Conservation (phyloP, 1,284 basidiomycete species). For the Cutaneotrichosporon sp. region DNA sequence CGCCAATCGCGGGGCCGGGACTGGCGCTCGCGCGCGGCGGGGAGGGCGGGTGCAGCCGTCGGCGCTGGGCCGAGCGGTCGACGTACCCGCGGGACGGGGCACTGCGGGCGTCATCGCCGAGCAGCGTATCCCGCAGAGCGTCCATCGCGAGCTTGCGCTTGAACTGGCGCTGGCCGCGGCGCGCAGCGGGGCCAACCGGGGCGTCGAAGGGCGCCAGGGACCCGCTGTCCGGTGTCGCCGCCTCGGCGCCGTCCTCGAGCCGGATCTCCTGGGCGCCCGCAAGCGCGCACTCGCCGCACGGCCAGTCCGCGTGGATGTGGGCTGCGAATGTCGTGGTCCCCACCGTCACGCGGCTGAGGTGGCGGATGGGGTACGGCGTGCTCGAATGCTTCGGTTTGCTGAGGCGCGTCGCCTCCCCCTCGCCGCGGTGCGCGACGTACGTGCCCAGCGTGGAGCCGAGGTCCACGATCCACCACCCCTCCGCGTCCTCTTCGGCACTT, state of each 20-base stretch:
- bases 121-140: slow-evolving; percentile 31
- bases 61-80: slow-evolving; percentile 47
- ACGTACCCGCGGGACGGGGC: slow-evolving; percentile 20
- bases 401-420: slow-evolving; percentile 19
- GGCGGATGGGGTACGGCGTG: slow-evolving; percentile 32
- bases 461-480: slow-evolving; percentile 49
- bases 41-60: slow-evolving; percentile 31
- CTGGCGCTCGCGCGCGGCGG: slow-evolving; percentile 20
- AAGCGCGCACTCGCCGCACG: slow-evolving; percentile 46
- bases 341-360: slow-evolving; percentile 38
- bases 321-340: slow-evolving; percentile 43
- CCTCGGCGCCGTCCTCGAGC: slow-evolving; percentile 34
- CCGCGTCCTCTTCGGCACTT: slow-evolving; percentile 8
- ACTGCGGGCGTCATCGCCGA: slow-evolving; percentile 25
- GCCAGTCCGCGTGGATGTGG: slow-evolving; percentile 51
- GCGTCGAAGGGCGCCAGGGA: neutral
- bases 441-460: slow-evolving; percentile 53
- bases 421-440: slow-evolving; percentile 33
- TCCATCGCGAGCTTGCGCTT: slow-evolving; percentile 39
- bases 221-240: neutral
- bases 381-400: slow-evolving; percentile 42
- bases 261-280: slow-evolving; percentile 34
- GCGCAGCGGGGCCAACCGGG: slow-evolving; percentile 7
- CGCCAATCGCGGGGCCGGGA: neutral
- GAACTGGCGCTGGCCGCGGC: slow-evolving; percentile 16